Conservation (phyloP, 2,329 filamentous ascomycete species). For the Acrocalymma vagum region DNA sequence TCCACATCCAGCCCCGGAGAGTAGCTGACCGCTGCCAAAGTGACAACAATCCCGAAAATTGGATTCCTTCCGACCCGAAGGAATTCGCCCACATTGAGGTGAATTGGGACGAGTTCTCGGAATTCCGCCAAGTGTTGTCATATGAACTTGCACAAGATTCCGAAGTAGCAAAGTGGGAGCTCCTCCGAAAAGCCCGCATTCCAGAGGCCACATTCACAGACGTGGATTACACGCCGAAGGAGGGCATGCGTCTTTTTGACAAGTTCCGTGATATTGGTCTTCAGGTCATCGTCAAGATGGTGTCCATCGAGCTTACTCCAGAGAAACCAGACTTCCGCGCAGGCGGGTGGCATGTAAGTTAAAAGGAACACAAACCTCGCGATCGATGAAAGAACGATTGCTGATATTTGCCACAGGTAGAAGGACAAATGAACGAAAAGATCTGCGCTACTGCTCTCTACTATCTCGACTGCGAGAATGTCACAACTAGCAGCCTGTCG, state of each 20-base stretch:
- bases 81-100: slow-evolving; percentile 10
- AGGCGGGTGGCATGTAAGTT: slow-evolving; percentile 58
- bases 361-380: too few species aligned
- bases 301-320: slow-evolving; percentile 65
- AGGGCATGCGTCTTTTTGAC: slow-evolving; percentile 1
- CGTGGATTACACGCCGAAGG: slow-evolving; percentile 11
- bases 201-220: slow-evolving; percentile 10
- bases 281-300: slow-evolving; percentile 70
- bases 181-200: slow-evolving; percentile 12
- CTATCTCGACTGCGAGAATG: slow-evolving; percentile 68
- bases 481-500: slow-evolving; percentile 48
- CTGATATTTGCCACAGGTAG: slow-evolving; percentile 6
- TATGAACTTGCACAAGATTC: slow-evolving; percentile 4
- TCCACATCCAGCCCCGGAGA: not conserved
- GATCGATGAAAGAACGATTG: too few species aligned
- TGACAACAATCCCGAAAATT: slow-evolving; percentile 16
- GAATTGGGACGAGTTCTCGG: slow-evolving; percentile 8
- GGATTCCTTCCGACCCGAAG: slow-evolving; percentile 15
- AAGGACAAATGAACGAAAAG: slow-evolving; percentile 63
- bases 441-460: slow-evolving; percentile 70
- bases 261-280: slow-evolving; percentile 36
- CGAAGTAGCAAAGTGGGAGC: slow-evolving; percentile 10
- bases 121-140: not conserved
- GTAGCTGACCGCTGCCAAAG: slow-evolving; percentile 2
- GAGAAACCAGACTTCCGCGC: slow-evolving; percentile 62